Percentiles rank a stretch among this genome's conserved stretches.
Evolutionary conservation across 345 rosid species (phyloP).

Genomic region (Aurinia saxatilis): DNA sequence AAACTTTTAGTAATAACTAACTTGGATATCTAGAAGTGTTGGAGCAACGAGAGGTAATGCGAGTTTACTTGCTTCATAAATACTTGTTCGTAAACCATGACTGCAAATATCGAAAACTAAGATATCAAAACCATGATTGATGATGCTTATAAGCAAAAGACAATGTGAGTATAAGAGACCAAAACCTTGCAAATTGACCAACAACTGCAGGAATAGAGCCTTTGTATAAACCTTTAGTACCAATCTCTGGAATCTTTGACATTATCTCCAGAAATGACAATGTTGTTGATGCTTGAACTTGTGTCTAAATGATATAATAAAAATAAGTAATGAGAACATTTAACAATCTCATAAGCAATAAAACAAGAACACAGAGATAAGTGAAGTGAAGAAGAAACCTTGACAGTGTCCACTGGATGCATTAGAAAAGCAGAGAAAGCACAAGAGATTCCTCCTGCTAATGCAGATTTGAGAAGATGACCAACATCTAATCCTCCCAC

Average conservation of each 20-base stretch:
- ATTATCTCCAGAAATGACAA: slow-evolving; percentile 63
- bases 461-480: slow-evolving; percentile 79
- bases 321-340: not conserved
- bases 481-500: slow-evolving; percentile 62
- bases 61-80: slow-evolving; percentile 78
- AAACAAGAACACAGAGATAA: not conserved
- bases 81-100: slow-evolving; percentile 90
- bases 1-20: slow-evolving; percentile 28
- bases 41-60: slow-evolving; percentile 73
- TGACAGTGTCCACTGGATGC: slow-evolving; percentile 88
- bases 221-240: slow-evolving; percentile 70
- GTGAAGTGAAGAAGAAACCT: slow-evolving; percentile 35
- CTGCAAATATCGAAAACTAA: slow-evolving; percentile 25
- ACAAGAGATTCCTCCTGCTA: slow-evolving; percentile 93
- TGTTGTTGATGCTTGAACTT: slow-evolving; percentile 85
- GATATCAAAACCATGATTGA: not conserved
- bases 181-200: slow-evolving; percentile 93
- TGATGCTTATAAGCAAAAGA: not conserved
- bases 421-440: slow-evolving; percentile 75
- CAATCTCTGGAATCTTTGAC: slow-evolving; percentile 81
- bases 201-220: slow-evolving; percentile 91
- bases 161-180: not conserved
- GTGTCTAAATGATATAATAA: slow-evolving; percentile 46
- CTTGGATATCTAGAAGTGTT: slow-evolving; percentile 74
- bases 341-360: not conserved